phyloP scores from a whole-genome alignment of 164 flowering plant species.

The Annona cherimola region DNA sequence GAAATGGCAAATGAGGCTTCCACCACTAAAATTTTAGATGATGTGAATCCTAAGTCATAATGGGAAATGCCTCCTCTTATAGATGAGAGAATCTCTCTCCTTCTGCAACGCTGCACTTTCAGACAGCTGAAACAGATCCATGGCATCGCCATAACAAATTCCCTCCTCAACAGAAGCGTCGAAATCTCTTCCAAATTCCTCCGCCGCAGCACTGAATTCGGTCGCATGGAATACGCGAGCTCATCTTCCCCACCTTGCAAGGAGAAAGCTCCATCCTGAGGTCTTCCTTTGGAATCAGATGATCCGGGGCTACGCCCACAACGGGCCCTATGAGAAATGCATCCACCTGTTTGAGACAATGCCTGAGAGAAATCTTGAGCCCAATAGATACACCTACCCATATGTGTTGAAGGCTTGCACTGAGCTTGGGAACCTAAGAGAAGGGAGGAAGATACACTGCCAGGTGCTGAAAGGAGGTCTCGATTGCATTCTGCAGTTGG shows the following conservation, averaged over 20 bases:
- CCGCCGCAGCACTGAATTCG: conserved; percentile 44
- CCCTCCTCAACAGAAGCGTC: conserved; percentile 16
- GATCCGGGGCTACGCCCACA: conserved; percentile 41
- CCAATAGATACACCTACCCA: conserved; percentile 42
- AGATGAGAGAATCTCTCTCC: conserved; percentile 11
- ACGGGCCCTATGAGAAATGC: conserved; percentile 32
- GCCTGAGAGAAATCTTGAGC: conserved; percentile 34
- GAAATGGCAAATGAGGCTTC: too few relatives aligned
- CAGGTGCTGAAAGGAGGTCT: conserved; percentile 36
- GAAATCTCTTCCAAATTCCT: conserved; percentile 31
- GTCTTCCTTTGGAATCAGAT: conserved; percentile 35
- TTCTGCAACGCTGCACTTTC: conserved; percentile 33
- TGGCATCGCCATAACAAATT: conserved; percentile 25
- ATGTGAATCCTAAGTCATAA: too few relatives aligned
- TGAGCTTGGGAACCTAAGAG: conserved; percentile 19
- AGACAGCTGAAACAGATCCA: conserved; percentile 41
- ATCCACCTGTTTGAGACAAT: conserved; percentile 33
- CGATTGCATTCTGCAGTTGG: conserved; percentile 17
- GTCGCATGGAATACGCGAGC: conserved; percentile 35
- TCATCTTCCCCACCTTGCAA: conserved; percentile 24
- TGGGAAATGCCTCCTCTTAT: neutral
- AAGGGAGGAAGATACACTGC: conserved; percentile 33
- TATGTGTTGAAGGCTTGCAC: conserved; percentile 33
- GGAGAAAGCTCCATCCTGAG: conserved; percentile 11
- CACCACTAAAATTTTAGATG: too few relatives aligned